phyloP scores from a whole-genome alignment of 208 protist species.

The Acanthamoeba polyphaga region DNA sequence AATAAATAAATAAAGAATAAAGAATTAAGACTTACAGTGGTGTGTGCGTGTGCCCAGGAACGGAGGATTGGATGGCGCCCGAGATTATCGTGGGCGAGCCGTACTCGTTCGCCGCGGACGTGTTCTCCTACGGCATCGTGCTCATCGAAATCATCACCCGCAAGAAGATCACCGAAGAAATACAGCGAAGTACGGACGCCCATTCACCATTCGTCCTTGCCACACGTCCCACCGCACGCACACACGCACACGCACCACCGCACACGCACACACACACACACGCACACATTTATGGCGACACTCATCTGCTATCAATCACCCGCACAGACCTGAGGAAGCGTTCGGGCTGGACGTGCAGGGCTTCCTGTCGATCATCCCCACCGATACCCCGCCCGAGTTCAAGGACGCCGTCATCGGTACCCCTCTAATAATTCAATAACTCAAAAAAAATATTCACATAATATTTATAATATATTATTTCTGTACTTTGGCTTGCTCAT shows the following conservation, averaged over 20 bases:
- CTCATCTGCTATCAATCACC: not conserved
- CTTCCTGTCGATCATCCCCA: constrained; percentile 19
- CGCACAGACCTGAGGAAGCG: constrained; percentile 24
- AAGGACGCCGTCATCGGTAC: constrained; percentile 50
- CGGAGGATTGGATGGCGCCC: constrained; percentile 64
- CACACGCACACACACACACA: not conserved
- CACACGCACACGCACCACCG: not conserved
- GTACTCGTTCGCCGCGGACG: constrained; percentile 51
- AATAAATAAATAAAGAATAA: too few relatives aligned
- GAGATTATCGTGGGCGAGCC: constrained; percentile 71
- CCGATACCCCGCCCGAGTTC: constrained; percentile 42
- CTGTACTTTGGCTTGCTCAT: too few relatives aligned
- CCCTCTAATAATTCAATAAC: not conserved
- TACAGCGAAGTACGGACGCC: constrained; percentile 27
- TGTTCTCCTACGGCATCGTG: constrained; percentile 66
- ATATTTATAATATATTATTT: too few relatives aligned
- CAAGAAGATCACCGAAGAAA: constrained; percentile 68
- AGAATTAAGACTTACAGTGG: too few relatives aligned
- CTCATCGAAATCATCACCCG: constrained; percentile 68
- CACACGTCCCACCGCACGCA: not conserved
- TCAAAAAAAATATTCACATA: not conserved
- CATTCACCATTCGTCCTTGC: too few relatives aligned
- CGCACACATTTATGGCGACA: too few relatives aligned
- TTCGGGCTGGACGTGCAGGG: constrained; percentile 41
- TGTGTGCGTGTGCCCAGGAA: not conserved